Percentiles rank a stretch among this genome's conserved stretches.
Conservation (phyloP, 2,329 filamentous ascomycete species). For the Pseudocercospora eumusae region DNA sequence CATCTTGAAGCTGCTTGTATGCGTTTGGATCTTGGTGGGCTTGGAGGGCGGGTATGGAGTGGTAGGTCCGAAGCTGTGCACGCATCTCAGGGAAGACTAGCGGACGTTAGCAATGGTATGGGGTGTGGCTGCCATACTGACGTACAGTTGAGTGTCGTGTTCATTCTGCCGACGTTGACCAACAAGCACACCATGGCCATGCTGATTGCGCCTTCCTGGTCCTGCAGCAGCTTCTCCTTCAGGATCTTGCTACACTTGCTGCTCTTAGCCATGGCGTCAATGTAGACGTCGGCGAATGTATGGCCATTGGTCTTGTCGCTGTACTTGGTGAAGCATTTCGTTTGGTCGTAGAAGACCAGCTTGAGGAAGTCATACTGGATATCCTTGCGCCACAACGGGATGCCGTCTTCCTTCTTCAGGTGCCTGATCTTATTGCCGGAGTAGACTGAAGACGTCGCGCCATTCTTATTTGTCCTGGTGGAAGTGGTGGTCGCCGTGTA, state of each 20-base stretch:
- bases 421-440: slow-evolving; percentile 78
- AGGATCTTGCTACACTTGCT: slow-evolving; percentile 99
- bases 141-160: slow-evolving; percentile 95
- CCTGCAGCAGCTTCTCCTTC: slow-evolving; percentile 91
- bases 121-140: slow-evolving; percentile 15
- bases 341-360: slow-evolving; percentile 74
- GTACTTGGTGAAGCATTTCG: slow-evolving; percentile 82
- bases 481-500: slow-evolving; percentile 54
- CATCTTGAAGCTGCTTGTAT: slow-evolving; percentile 97
- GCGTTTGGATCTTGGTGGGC: slow-evolving; percentile 92
- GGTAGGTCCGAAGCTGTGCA: slow-evolving; percentile 94
- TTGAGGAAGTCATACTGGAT: slow-evolving; percentile 86
- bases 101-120: slow-evolving; percentile 27
- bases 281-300: slow-evolving; percentile 91
- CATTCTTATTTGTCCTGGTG: slow-evolving; percentile 63
- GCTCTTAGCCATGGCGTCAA: slow-evolving; percentile 97
- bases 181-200: slow-evolving; percentile 99
- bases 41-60: slow-evolving; percentile 94
- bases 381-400: slow-evolving; percentile 81
- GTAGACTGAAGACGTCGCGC: slow-evolving; percentile 66
- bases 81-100: slow-evolving; percentile 98
- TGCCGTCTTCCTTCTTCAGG: slow-evolving; percentile 84
- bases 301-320: slow-evolving; percentile 75
- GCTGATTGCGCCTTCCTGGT: slow-evolving; percentile 86
- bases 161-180: slow-evolving; percentile 98